A percentile compares a stretch with the other conserved stretches of the same genome.
These are phyloP conservation scores for Talaromyces sp. DNA, from an alignment of 2,329 filamentous ascomycete genomes.

Conservation along the genomic window DNA sequence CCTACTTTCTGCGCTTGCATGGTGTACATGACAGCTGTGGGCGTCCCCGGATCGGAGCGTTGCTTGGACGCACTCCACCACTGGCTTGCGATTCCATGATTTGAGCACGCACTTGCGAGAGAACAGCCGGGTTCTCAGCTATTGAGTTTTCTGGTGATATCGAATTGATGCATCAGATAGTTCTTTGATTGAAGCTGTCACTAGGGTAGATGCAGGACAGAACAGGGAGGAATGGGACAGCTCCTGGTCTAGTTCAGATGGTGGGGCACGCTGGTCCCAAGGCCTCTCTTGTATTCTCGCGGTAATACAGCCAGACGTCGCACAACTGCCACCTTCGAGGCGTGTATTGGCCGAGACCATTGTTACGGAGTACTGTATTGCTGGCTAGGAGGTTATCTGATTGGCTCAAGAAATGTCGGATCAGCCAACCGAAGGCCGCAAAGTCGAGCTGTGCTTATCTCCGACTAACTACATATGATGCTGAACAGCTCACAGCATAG, in stretches of 20 bases:
- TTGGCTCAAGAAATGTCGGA: neutral
- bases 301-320: neutral
- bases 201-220: neutral
- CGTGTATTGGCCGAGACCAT: neutral
- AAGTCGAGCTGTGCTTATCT: neutral
- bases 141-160: neutral
- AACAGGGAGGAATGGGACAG: neutral
- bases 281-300: neutral
- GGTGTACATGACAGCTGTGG: slow-evolving; percentile 21
- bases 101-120: neutral
- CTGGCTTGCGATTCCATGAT: slow-evolving; percentile 10
- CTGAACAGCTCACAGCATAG: neutral
- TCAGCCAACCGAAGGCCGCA: neutral
- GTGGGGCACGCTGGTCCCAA: neutral
- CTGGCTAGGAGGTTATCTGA: neutral
- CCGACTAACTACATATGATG: neutral
- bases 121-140: neutral
- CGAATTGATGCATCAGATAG: neutral
- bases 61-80: slow-evolving; percentile 10
- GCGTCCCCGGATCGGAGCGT: slow-evolving; percentile 16
- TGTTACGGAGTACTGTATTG: neutral
- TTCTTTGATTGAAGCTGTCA: neutral
- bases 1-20: slow-evolving; percentile 22
- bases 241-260: neutral
- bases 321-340: neutral